Base-by-base conservation (phyloP, 2,329 filamentous ascomycete genomes). In the Penicillium sp. region DNA sequence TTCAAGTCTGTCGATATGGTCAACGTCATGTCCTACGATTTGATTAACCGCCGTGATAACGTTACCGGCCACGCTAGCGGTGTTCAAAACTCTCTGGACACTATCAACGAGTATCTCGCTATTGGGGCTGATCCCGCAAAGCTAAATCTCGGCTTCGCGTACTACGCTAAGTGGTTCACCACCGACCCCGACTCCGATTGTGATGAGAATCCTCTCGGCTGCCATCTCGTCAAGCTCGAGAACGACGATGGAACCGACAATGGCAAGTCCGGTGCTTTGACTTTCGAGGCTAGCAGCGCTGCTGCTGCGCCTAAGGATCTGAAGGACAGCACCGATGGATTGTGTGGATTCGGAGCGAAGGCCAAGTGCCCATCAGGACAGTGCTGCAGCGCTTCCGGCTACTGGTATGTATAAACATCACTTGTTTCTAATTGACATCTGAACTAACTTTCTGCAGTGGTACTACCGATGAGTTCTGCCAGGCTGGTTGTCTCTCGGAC, bases 21-120 rank as follows among this genome's bases (percentile, higher is more conserved):
- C 67, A 90, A 90, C 64, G 67, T 90, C 62, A 90, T 90, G 87
- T 81, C 83, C 1, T 90, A 90, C 70, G 88, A 91, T 68, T 70
- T 91, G 48, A 87, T 89, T 82, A 90, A 89, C 74, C 67, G 88
- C 35, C 84, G 89, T 35, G 84, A 90, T 73, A 84, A 73, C 43
- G 69, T 77, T 10, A 89, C 88, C 3, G 80, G 77, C 35, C 88
- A 91, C 71, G 87, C 89, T 69, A 86, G 82, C 43, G 84, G 85
- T n/a, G 77, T 90, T 7, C 67, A 76, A 15, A 81, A 77, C 10
- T 86, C 86, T 0, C 71, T 81, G 7, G 75, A 80, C 6, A 77
- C 83, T 3, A 71, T 90, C 45, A 77, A 86, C 51, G 80, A 80
- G 38, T 90, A 90, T 69, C 71, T 87, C 17, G 73, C 76, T 2